These are phyloP conservation scores for Scheffersomyces lignicola DNA, from an alignment of 1,139 yeast species.

Conservation along the genomic window DNA sequence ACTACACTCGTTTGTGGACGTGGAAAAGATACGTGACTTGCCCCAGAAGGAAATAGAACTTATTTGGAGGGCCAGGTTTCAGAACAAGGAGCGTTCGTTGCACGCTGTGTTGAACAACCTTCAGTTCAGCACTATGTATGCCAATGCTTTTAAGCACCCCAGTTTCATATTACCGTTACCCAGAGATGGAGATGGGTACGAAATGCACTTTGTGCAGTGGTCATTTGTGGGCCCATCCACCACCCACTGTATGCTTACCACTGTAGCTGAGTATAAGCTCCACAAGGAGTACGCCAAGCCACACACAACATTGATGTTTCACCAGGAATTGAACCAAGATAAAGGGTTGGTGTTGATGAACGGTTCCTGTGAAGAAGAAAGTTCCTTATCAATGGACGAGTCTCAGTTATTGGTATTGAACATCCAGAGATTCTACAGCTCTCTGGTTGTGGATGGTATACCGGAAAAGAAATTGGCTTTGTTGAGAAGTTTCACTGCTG, in stretches of 20 bases:
- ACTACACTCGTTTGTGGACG: conserved; percentile 66
- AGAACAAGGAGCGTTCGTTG: conserved; percentile 56
- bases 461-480: conserved; percentile 52
- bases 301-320: conserved; percentile 88
- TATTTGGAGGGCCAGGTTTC: conserved; percentile 89
- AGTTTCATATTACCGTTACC: conserved; percentile 73
- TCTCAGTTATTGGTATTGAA: conserved; percentile 79
- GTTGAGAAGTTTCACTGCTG: conserved; percentile 67
- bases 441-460: conserved; percentile 37
- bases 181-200: conserved; percentile 57
- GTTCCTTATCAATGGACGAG: conserved; percentile 63
- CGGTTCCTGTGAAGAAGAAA: conserved; percentile 76
- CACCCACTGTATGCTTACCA: conserved; percentile 86
- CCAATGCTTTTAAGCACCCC: conserved; percentile 73
- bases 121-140: conserved; percentile 60
- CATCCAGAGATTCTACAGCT: conserved; percentile 88
- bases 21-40: conserved; percentile 60
- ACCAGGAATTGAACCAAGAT: conserved; percentile 66
- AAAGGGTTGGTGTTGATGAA: conserved; percentile 81
- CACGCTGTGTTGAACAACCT: conserved; percentile 61
- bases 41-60: conserved; percentile 68
- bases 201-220: conserved; percentile 95
- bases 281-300: conserved; percentile 94
- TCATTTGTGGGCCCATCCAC: conserved; percentile 82
- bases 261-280: conserved; percentile 87